phyloP scores from a whole-genome alignment of 192 early-diverging fungal genomes.

The Geranomyces variabilis region DNA sequence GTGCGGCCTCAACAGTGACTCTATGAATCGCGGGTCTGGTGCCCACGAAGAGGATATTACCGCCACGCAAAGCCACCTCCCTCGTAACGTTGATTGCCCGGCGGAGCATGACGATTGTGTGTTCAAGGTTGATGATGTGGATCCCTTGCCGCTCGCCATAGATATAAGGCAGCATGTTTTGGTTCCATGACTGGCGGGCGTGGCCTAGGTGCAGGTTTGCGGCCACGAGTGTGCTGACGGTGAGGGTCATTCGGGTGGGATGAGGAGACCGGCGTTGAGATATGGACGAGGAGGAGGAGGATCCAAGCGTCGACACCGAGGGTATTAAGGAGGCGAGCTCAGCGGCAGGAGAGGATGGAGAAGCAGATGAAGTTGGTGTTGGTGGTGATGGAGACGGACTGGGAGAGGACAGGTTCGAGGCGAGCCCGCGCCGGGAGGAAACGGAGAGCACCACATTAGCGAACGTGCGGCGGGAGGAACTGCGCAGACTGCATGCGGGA shows the following conservation, averaged over 20 bases:
- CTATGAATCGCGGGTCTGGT: constrained; percentile 70
- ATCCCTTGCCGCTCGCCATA: constrained; percentile 87
- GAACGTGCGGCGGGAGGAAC: too few relatives aligned
- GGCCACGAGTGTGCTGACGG: constrained; percentile 56
- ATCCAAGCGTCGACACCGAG: too few relatives aligned
- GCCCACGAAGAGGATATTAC: constrained; percentile 85
- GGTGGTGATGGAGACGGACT: too few relatives aligned
- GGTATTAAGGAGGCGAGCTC: too few relatives aligned
- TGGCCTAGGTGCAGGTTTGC: constrained; percentile 92
- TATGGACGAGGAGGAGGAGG: too few relatives aligned
- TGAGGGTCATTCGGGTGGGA: constrained; percentile 30
- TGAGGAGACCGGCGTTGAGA: constrained; percentile 13
- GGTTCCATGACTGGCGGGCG: constrained; percentile 73
- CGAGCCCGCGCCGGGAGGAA: too few relatives aligned
- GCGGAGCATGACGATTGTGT: constrained; percentile 81
- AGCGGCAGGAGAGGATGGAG: too few relatives aligned
- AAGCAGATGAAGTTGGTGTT: too few relatives aligned
- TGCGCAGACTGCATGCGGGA: too few relatives aligned
- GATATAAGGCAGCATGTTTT: constrained; percentile 81
- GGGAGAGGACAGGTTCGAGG: too few relatives aligned
- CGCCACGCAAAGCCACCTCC: constrained; percentile 73
- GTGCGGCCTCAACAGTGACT: constrained; percentile 77
- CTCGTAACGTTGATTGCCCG: constrained; percentile 76
- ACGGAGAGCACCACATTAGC: too few relatives aligned
- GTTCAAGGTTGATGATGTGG: constrained; percentile 92